phyloP scores from a whole-genome alignment of 805 yeast species.

The Vanderwaltozyma yarrowii region DNA sequence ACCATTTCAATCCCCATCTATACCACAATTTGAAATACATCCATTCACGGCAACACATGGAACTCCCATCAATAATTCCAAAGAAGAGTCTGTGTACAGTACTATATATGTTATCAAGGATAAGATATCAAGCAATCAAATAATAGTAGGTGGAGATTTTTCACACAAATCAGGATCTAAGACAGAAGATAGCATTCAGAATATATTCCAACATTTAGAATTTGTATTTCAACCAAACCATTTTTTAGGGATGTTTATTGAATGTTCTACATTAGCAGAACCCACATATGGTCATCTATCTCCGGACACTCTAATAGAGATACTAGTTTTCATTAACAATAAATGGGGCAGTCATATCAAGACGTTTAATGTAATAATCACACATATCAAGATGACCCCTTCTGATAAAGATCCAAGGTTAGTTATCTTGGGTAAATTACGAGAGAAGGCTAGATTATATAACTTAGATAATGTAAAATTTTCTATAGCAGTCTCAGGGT shows the following conservation, averaged over 20 bases:
- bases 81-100: conserved; percentile 25
- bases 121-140: conserved; percentile 21
- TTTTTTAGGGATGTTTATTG: conserved; percentile 55
- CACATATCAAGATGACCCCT: conserved; percentile 41
- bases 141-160: conserved; percentile 75
- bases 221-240: conserved; percentile 31
- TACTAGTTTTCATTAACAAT: conserved; percentile 32
- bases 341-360: conserved; percentile 29
- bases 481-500: conserved; percentile 23
- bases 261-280: conserved; percentile 54
- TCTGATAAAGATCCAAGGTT: conserved; percentile 45
- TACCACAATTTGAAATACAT: conserved; percentile 22
- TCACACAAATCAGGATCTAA: conserved; percentile 52
- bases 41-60: conserved; percentile 36
- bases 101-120: conserved; percentile 52
- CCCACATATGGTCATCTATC: conserved; percentile 74
- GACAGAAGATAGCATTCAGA: background rate
- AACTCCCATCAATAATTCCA: conserved; percentile 1
- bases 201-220: conserved; percentile 49
- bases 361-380: conserved; percentile 31
- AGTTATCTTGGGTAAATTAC: conserved; percentile 40
- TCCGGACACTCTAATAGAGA: conserved; percentile 52
- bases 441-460: conserved; percentile 27
- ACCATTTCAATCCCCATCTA: conserved; percentile 8
- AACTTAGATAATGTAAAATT: conserved; percentile 29